These are phyloP conservation scores for Penicillium palitans DNA, from an alignment of 2,329 filamentous ascomycete genomes.

Conservation along the genomic window DNA sequence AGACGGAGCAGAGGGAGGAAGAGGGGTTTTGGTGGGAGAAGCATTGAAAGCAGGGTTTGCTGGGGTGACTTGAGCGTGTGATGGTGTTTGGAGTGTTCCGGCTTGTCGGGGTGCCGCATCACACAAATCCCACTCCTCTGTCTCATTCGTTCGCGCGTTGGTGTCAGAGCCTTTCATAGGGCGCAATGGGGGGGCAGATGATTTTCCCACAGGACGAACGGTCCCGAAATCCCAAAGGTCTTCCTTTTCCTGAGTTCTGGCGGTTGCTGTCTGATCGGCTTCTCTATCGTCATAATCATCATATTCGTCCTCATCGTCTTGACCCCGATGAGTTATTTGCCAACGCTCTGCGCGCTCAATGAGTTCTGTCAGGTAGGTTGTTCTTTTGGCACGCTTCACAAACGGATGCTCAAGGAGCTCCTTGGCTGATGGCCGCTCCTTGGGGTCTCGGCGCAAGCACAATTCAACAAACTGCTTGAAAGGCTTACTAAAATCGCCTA, in stretches of 20 bases:
- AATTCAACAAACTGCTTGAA: constrained; percentile 84
- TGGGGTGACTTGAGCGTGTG: constrained; percentile 60
- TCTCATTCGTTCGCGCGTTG: constrained; percentile 65
- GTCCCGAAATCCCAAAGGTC: constrained; percentile 99
- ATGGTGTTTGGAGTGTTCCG: constrained; percentile 38
- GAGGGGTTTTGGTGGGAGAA: constrained; percentile 62
- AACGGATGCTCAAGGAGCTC: constrained; percentile 89
- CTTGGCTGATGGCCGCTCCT: constrained; percentile 80
- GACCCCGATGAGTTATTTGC: constrained; percentile 72
- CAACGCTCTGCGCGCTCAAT: constrained; percentile 89
- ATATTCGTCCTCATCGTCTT: constrained; percentile 58
- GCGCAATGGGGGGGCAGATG: constrained; percentile 57
- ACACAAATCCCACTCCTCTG: constrained; percentile 35
- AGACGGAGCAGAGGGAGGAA: constrained; percentile 47
- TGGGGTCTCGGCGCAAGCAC: constrained; percentile 85
- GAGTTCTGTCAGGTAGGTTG: constrained; percentile 91
- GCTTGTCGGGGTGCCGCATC: constrained; percentile 30
- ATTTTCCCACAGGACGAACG: constrained; percentile 74
- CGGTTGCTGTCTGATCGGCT: constrained; percentile 34
- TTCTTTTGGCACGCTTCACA: constrained; percentile 87
- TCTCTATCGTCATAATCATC: constrained; percentile 64
- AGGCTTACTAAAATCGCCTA: constrained; percentile 76
- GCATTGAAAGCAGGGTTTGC: constrained; percentile 41
- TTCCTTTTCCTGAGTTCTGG: constrained; percentile 59
- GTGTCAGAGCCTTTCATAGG: constrained; percentile 78